Evolutionary conservation across 768 basidiomycete genomes (phyloP), one percentile per base, ranked within the genome.

Genomic region (Phylloporus sp.): DNA sequence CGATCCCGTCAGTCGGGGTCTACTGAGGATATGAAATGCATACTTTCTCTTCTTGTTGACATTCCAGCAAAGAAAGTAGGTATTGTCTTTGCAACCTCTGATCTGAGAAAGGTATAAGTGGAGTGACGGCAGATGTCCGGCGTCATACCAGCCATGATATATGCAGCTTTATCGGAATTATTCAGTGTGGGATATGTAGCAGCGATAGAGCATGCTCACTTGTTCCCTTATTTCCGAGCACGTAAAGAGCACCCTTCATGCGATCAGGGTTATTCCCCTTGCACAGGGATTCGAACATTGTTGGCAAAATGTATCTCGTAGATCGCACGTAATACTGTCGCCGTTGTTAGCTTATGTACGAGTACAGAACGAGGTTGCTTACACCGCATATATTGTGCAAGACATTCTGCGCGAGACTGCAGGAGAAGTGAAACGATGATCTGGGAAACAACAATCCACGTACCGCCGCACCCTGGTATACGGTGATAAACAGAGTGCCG

Each of bases 201-300:
- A 37, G 15, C 17, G 15, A 37, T 28, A 39, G 41, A 21, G 5
- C 42, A 11, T 53, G 55, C 78, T 35, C 51, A 85, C 85, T 76
- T 44, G 75, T 82, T 24, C 78, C 82, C 64, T 85, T 86, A 56
- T 84, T 82, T 69, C 81, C 81, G 9, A 90, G 66, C 17, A 88
- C 73, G 61, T 92, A 93, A 32, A 95, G 71, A 15, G 90, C 91
- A 8, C 95, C 95, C 69, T 98, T 98, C 82, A 96, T 94, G 21
- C 86, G 77, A 65, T 98, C 93, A 9, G 91, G 86, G 59, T 94
- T 90, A 47, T 78, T 82, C 6, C 87, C 91, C 58, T 81, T 84
- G 45, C 67, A 66, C 39, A 90, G 66, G 5, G 84, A 80, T 48
- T 75, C 71, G 56, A 83, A 81, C 37, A 86, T 65, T 18, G 69